Evolutionary conservation across 2,329 filamentous ascomycete species (phyloP), one percentile per base, ranked within the genome.

Genomic region (Scedosporium aurantiacum): DNA sequence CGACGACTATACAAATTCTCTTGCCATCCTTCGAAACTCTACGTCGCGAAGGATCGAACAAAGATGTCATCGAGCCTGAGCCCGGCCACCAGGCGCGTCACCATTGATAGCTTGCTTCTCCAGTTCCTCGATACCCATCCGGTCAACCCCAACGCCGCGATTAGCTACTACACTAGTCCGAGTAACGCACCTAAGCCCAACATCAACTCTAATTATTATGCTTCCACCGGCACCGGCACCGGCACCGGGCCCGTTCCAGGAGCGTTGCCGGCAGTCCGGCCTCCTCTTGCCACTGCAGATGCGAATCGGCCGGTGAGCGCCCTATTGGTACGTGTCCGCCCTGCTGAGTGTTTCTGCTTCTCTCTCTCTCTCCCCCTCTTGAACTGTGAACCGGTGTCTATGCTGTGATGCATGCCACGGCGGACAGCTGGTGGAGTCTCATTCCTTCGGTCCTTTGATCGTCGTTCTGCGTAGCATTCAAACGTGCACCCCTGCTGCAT

Each of bases 31-130:
- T 41, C n/a, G 40, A 28, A 58, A 25, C 12, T 47, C n/a, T 21
- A 41, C 37, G 16, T 14, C 4, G 23, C 16, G 10, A n/a, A 45
- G n/a, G 32, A 21, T 54, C 12, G 18, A 58, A 16, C n/a, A 37
- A 58, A 37, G 28, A 58, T 58, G 56, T n/a, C 56, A 25, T 23
- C 56, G 18, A 54, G 23, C 23, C 50, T 54, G 23, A 54, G 50
- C 23, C 50, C 50, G 50, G 50, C 50, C 18, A 54, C 50, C 28
- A 40, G n/a, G 32, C 58, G 58, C 12, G 28, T 54, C 45, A 41
- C 58, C n/a, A 52, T 60, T 21, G 58, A 60, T 28, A 55, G 43
- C 45, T 47, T 55, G 21, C 58, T 60, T 2, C 58, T 60, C 25
- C n/a, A 28, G 27, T 60, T 60, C 47, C 47, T 60, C 27, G 58